Conservation (phyloP, 306 rosid genomes). For the Quercus cerris region DNA sequence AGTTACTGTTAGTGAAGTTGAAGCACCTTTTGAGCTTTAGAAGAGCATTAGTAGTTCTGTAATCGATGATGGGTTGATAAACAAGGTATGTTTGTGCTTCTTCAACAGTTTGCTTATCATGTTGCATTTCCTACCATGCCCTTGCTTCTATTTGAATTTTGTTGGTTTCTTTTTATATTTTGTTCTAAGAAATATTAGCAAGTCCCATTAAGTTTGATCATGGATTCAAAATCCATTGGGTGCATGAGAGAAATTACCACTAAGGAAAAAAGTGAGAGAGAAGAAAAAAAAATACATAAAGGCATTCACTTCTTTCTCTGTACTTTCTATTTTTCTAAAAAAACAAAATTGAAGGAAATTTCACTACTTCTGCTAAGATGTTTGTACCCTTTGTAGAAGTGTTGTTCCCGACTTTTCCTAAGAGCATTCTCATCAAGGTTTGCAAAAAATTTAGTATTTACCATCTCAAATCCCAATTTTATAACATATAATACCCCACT, state of each 20-base stretch:
- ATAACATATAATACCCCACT: too few species aligned
- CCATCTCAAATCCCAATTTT: too few species aligned
- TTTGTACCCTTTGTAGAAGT: not conserved
- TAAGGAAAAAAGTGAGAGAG: too few species aligned
- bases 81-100: conserved; percentile 49
- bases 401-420: not conserved
- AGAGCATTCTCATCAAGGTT: too few species aligned
- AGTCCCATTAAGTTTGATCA: not conserved
- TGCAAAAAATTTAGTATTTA: too few species aligned
- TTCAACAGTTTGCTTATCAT: not conserved
- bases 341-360: not conserved
- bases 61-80: conserved; percentile 81
- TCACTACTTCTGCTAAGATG: not conserved
- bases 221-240: too few species aligned
- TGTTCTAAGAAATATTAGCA: not conserved
- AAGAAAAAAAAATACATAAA: too few species aligned
- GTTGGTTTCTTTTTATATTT: not conserved
- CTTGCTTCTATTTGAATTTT: not conserved
- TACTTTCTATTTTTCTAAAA: not conserved
- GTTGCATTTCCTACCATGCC: not conserved
- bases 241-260: too few species aligned
- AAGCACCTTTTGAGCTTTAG: conserved; percentile 86
- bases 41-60: conserved; percentile 79
- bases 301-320: not conserved
- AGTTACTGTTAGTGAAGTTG: conserved; percentile 84